These are phyloP conservation scores for Neurospora crassa DNA, from an alignment of 2,329 filamentous ascomycete genomes.

Conservation along the genomic window DNA sequence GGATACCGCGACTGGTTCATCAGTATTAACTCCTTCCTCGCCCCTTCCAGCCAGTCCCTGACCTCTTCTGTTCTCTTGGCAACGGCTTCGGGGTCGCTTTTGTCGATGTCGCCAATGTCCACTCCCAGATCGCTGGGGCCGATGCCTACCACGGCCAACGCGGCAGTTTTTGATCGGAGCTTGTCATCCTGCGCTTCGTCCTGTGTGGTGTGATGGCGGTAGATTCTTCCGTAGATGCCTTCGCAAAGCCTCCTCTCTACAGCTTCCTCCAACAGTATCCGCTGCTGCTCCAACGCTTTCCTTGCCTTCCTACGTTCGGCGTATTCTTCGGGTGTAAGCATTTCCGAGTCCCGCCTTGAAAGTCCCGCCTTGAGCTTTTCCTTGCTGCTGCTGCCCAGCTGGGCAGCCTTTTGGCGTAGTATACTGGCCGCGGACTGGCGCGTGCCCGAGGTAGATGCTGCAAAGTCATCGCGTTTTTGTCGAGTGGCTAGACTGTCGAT, in stretches of 20 bases:
- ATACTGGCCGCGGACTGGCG: constrained; percentile 47
- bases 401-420: constrained; percentile 45
- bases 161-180: constrained; percentile 85
- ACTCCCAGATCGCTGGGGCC: constrained; percentile 76
- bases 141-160: constrained; percentile 83
- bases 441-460: constrained; percentile 40
- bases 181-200: constrained; percentile 95
- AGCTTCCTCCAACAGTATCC: constrained; percentile 72
- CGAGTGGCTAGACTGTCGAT: constrained; percentile 69
- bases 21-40: constrained; percentile 58
- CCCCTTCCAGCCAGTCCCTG: constrained; percentile 59
- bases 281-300: constrained; percentile 69
- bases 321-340: constrained; percentile 84
- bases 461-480: constrained; percentile 58
- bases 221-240: constrained; percentile 78
- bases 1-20: constrained; percentile 88
- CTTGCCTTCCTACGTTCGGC: constrained; percentile 69
- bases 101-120: constrained; percentile 51
- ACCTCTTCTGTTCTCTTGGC: constrained; percentile 58
- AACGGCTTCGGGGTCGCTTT: constrained; percentile 43
- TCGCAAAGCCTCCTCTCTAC: constrained; percentile 82
- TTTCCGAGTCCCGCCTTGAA: constrained; percentile 39
- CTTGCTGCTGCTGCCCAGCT: constrained; percentile 42
- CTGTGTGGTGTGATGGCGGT: constrained; percentile 81
- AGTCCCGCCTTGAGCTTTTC: constrained; percentile 36